phyloP scores from a whole-genome alignment of 2,329 filamentous ascomycete species.

The Alternaria brassicicola region DNA sequence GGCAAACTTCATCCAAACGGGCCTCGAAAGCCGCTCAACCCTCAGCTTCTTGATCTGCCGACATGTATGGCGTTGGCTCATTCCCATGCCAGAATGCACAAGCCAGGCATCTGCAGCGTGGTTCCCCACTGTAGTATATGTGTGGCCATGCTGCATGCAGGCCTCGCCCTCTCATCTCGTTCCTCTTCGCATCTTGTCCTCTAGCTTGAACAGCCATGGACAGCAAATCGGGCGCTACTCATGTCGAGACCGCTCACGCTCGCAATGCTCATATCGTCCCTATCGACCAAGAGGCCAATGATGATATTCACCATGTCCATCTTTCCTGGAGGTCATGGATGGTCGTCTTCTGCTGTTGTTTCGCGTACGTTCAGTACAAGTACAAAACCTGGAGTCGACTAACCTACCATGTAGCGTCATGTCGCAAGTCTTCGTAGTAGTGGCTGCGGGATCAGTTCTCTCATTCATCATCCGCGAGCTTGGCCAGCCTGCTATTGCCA shows the following conservation, averaged over 20 bases:
- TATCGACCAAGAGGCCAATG: constrained; percentile 37
- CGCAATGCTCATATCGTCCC: constrained; percentile 28
- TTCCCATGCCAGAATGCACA: not conserved
- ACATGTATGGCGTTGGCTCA: constrained; percentile 9
- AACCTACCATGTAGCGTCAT: constrained; percentile 47
- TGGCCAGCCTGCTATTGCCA: constrained; percentile 57
- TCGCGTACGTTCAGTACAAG: constrained; percentile 38
- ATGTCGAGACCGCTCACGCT: constrained; percentile 21
- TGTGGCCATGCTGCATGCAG: not conserved
- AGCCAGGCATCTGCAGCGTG: not conserved
- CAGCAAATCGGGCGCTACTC: constrained; percentile 21
- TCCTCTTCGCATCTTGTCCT: not conserved
- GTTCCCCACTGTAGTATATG: constrained; percentile 1
- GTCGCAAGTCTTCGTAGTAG: constrained; percentile 62
- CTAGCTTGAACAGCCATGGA: constrained; percentile 19
- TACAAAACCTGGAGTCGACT: constrained; percentile 18
- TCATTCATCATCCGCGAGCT: constrained; percentile 63
- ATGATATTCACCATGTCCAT: constrained; percentile 51
- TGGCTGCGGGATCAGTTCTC: constrained; percentile 62
- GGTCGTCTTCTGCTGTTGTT: constrained; percentile 58
- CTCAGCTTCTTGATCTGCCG: constrained; percentile 20
- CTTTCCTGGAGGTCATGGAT: constrained; percentile 63
- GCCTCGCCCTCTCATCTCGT: not conserved
- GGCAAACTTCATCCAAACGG: constrained; percentile 15
- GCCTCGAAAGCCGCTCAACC: not conserved